phyloP scores from a whole-genome alignment of 345 rosid species.

The Eucalyptus lansdowneana region DNA sequence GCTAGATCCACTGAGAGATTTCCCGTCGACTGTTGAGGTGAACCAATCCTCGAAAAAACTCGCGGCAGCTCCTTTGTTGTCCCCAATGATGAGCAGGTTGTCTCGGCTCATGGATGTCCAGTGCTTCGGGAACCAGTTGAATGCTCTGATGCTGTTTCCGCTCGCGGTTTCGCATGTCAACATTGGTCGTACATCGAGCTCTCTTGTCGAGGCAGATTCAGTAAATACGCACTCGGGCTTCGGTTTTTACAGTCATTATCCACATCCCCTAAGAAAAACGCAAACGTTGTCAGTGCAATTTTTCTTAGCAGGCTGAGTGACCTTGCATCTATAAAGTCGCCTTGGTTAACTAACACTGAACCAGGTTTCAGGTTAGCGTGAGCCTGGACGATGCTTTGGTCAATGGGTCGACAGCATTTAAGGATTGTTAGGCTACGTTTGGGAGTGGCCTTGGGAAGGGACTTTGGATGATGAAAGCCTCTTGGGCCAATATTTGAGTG shows the following conservation, averaged over 20 bases:
- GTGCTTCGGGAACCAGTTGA: slow-evolving; percentile 47
- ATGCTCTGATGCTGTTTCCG: slow-evolving; percentile 23
- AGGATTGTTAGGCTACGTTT: slow-evolving; percentile 21
- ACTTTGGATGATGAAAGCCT: too few relatives aligned
- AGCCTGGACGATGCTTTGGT: slow-evolving; percentile 36
- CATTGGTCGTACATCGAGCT: slow-evolving; percentile 13
- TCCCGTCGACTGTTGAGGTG: background rate
- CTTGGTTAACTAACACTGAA: slow-evolving; percentile 22
- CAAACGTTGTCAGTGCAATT: background rate
- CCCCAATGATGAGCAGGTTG: slow-evolving; percentile 39
- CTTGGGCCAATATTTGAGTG: too few relatives aligned
- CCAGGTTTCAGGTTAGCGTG: slow-evolving; percentile 31
- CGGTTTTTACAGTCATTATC: slow-evolving; percentile 36
- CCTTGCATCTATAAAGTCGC: background rate
- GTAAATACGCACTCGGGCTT: slow-evolving; percentile 41
- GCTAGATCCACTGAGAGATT: background rate
- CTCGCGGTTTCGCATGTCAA: slow-evolving; percentile 15
- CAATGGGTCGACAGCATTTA: slow-evolving; percentile 34
- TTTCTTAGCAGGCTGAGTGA: background rate
- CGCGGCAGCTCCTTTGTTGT: slow-evolving; percentile 56
- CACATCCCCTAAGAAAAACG: slow-evolving; percentile 17
- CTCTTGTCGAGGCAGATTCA: slow-evolving; percentile 31
- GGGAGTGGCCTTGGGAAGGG: too few relatives aligned
- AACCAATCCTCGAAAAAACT: slow-evolving; percentile 46
- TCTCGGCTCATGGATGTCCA: slow-evolving; percentile 50